Conservation (phyloP, 1,139 yeast genomes). For the Suhomyces maxii region DNA sequence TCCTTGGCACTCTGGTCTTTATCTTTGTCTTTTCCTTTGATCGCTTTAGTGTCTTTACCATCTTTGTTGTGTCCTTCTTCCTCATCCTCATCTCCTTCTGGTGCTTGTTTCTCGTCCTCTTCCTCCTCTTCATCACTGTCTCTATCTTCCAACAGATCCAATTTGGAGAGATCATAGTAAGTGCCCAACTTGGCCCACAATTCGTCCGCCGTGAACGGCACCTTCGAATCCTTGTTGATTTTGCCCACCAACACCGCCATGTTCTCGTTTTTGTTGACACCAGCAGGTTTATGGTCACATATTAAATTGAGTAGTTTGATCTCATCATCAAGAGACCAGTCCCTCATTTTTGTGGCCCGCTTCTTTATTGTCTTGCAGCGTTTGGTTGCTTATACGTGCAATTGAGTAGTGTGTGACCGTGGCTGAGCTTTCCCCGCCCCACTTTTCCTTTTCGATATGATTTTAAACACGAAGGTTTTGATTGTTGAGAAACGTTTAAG, state of each 20-base stretch:
- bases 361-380: no score
- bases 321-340: slow-evolving; percentile 67
- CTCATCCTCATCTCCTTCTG: background rate
- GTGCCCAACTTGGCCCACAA: slow-evolving; percentile 58
- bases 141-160: slow-evolving; percentile 51
- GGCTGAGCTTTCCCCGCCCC: no score
- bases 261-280: slow-evolving; percentile 57
- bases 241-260: slow-evolving; percentile 55
- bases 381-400: no score
- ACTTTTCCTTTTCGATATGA: no score
- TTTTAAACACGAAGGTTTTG: no score
- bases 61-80: slow-evolving; percentile 1
- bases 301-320: slow-evolving; percentile 63
- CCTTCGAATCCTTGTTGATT: slow-evolving; percentile 40
- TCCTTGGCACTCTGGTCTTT: background rate
- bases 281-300: slow-evolving; percentile 70
- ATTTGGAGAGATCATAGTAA: slow-evolving; percentile 55
- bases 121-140: slow-evolving; percentile 6
- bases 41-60: background rate
- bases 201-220: slow-evolving; percentile 45
- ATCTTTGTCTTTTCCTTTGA: slow-evolving; percentile 3
- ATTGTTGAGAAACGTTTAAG: no score
- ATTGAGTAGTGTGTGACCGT: no score
- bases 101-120: background rate
- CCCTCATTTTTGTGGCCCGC: slow-evolving; percentile 13